Evolutionary conservation across 2,329 filamentous ascomycete species (phyloP), one percentile per base, ranked within the genome.

Genomic region (Colletotrichum destructivum): DNA sequence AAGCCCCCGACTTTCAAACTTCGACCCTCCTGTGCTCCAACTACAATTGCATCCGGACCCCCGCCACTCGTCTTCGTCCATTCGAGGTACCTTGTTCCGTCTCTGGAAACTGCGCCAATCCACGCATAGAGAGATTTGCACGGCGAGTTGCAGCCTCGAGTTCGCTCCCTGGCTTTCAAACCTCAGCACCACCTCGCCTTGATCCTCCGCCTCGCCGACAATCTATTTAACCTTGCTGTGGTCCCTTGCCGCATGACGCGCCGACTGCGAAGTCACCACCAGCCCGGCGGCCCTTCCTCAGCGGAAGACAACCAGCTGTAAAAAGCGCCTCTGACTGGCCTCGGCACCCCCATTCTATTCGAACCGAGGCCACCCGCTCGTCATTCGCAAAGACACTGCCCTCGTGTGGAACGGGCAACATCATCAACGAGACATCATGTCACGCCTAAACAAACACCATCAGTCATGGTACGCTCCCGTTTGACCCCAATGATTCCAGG

Each of bases 401-500:
- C 18, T 55, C 55, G 47, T 57, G 47, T 38, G 7, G 51, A 40
- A 38, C 15, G 12, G 31, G 18, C 57, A 35, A 31, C 38, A 26
- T 35, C 35, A 4, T 31, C 54, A 59, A 11, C 31, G 26, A 56
- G 15, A 49, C 40, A 60, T 46, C 55, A 74, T 74, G 73, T 74
- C 73, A 60, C 73, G 71, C 51, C 68, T 71, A 26, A 72, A 73
- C 54, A 71, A 59, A 56, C 71, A 73, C 52, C 72, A 73, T 59
- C 71, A 73, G 62, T 71, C 73, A 70, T 74, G 73, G 73, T 73
- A 71, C 35, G 57, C 62, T 70, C 56, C 4, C 18, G 15, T n/a
- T 18, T 16, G 16, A 46, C 46, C 15, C 31, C 47, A 15, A 21
- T 44, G 23, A 16, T n/a, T 13, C 12, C 5, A 7, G 15, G 15